Evolutionary conservation across 2,329 filamentous ascomycete species (phyloP).

Genomic region (Trichoderma semiorbis): DNA sequence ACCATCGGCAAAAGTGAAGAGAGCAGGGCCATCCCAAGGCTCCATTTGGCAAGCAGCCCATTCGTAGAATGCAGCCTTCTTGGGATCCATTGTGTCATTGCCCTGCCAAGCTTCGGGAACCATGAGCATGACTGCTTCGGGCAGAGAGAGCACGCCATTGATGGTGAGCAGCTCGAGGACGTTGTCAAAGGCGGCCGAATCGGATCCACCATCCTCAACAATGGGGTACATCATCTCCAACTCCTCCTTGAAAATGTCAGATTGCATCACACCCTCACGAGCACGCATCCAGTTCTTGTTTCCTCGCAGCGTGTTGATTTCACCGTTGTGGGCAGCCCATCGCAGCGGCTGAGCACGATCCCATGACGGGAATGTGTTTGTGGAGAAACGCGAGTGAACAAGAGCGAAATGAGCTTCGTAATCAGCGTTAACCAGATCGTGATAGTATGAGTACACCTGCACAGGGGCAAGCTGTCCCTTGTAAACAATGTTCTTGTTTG

Average conservation of each 20-base stretch:
- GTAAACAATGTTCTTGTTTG: constrained; percentile 98
- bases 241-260: constrained; percentile 87
- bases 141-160: constrained; percentile 91
- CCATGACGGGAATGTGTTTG: constrained; percentile 98
- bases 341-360: constrained; percentile 92
- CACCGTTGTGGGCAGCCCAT: constrained; percentile 97
- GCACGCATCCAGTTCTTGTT: constrained; percentile 99
- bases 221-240: constrained; percentile 89
- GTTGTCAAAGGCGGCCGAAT: constrained; percentile 96
- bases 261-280: constrained; percentile 91
- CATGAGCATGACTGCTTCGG: constrained; percentile 98
- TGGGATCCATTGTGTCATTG: constrained; percentile 85
- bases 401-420: constrained; percentile 96
- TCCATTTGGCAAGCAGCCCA: constrained; percentile 99
- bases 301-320: constrained; percentile 94
- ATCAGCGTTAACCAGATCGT: constrained; percentile 93
- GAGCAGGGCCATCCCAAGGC: constrained; percentile 93
- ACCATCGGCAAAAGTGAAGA: constrained; percentile 96
- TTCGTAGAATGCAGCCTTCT: constrained; percentile 96
- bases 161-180: constrained; percentile 91
- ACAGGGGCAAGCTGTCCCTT: constrained; percentile 93
- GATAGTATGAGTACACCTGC: constrained; percentile 97
- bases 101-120: constrained; percentile 98
- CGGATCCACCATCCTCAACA: constrained; percentile 93
- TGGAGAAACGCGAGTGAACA: constrained; percentile 95